These are phyloP conservation scores for Torulaspora globosa DNA, from an alignment of 1,139 yeast species.

Conservation along the genomic window DNA sequence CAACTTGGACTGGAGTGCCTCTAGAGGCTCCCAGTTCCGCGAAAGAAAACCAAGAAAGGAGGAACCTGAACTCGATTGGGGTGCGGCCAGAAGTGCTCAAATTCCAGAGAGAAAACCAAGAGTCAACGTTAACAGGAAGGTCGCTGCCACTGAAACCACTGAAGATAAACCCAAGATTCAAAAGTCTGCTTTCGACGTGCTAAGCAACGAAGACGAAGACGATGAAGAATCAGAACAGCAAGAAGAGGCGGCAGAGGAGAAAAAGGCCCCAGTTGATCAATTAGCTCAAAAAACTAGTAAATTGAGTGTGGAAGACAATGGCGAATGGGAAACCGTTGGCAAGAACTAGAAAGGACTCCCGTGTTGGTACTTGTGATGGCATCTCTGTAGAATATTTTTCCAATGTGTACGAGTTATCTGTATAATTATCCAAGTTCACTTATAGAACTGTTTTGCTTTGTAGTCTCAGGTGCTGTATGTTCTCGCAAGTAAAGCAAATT, in stretches of 20 bases:
- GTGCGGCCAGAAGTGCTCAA: constrained; percentile 48
- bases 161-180: constrained; percentile 45
- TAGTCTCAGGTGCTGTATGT: not conserved
- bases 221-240: constrained; percentile 39
- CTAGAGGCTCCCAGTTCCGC: constrained; percentile 47
- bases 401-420: constrained; percentile 8
- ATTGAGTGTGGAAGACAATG: constrained; percentile 37
- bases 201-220: constrained; percentile 63
- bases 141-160: constrained; percentile 31
- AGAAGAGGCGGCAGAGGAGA: constrained; percentile 30
- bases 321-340: constrained; percentile 65
- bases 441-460: not conserved
- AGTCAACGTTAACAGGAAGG: constrained; percentile 31
- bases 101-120: constrained; percentile 37
- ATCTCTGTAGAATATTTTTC: constrained; percentile 8
- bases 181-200: constrained; percentile 61
- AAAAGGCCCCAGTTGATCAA: constrained; percentile 27
- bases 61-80: constrained; percentile 53
- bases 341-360: constrained; percentile 36
- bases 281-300: constrained; percentile 47
- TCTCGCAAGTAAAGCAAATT: not conserved
- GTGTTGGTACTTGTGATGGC: constrained; percentile 1
- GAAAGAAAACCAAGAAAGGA: constrained; percentile 36
- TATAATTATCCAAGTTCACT: constrained; percentile 4
- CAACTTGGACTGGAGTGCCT: constrained; percentile 51